Evolutionary conservation across 176 grass and related monocot genomes (phyloP).

Genomic region (Bothriochloa decipiens): DNA sequence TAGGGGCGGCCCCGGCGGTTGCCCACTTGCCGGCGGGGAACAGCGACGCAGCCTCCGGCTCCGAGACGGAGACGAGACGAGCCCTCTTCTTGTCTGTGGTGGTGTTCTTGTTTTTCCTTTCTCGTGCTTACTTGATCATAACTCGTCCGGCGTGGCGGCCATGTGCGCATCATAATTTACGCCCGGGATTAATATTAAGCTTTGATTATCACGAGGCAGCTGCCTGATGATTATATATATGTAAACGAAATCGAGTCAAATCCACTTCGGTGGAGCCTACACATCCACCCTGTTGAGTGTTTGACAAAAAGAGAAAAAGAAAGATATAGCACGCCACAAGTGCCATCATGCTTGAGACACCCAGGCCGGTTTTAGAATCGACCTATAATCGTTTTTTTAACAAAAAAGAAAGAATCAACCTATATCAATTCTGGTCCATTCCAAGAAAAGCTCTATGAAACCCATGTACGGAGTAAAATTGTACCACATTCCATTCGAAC

Average conservation of each 20-base stretch:
- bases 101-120: not conserved
- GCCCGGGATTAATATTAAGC: not conserved
- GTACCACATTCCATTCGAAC: too few relatives aligned
- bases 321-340: not conserved
- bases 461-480: too few relatives aligned
- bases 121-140: constrained; percentile 11
- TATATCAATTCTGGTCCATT: too few relatives aligned
- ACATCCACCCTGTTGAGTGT: not conserved
- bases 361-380: too few relatives aligned
- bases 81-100: constrained; percentile 32
- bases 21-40: not conserved
- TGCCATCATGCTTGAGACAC: not conserved
- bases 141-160: not conserved
- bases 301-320: not conserved
- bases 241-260: not conserved
- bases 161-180: constrained; percentile 22
- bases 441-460: too few relatives aligned
- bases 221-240: not conserved
- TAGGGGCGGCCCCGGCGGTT: not conserved
- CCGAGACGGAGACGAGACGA: not conserved
- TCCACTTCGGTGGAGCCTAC: not conserved
- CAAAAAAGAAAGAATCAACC: too few relatives aligned
- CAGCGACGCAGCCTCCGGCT: constrained; percentile 13
- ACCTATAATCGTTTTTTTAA: not conserved
- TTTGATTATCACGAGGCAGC: not conserved